phyloP scores from a whole-genome alignment of 1,284 basidiomycete genomes.

The Rhodotorula glutinis region DNA sequence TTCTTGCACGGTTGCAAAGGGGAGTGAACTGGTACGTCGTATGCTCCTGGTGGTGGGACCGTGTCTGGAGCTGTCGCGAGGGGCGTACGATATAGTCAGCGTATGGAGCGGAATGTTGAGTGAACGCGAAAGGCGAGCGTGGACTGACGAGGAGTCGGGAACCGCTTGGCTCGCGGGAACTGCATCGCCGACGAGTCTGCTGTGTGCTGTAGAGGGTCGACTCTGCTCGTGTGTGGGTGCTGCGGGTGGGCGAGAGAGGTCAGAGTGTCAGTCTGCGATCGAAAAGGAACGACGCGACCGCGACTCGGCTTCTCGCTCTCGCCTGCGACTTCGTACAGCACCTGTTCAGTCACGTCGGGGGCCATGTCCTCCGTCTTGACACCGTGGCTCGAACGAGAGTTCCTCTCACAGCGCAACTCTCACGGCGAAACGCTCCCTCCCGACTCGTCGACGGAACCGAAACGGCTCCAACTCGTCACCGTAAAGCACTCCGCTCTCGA shows the following conservation, averaged over 20 bases:
- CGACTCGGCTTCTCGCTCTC: too few relatives aligned
- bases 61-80: conserved; percentile 18
- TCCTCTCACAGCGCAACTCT: background rate
- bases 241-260: too few relatives aligned
- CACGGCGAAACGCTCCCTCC: background rate
- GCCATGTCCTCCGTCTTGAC: background rate
- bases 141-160: conserved; percentile 12
- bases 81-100: background rate
- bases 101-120: background rate
- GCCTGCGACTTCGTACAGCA: too few relatives aligned
- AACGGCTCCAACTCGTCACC: conserved; percentile 8
- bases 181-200: too few relatives aligned
- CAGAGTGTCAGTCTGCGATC: background rate
- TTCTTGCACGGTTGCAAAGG: conserved; percentile 18
- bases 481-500: background rate
- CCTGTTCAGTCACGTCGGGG: too few relatives aligned
- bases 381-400: conserved; percentile 17
- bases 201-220: too few relatives aligned
- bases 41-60: conserved; percentile 25
- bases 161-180: conserved; percentile 21
- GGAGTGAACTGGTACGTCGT: conserved; percentile 18
- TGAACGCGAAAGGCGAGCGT: background rate
- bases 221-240: too few relatives aligned
- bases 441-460: background rate
- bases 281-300: too few relatives aligned